Evolutionary conservation across 2,329 filamentous ascomycete species (phyloP).

Genomic region (Talaromyces verruculosus): DNA sequence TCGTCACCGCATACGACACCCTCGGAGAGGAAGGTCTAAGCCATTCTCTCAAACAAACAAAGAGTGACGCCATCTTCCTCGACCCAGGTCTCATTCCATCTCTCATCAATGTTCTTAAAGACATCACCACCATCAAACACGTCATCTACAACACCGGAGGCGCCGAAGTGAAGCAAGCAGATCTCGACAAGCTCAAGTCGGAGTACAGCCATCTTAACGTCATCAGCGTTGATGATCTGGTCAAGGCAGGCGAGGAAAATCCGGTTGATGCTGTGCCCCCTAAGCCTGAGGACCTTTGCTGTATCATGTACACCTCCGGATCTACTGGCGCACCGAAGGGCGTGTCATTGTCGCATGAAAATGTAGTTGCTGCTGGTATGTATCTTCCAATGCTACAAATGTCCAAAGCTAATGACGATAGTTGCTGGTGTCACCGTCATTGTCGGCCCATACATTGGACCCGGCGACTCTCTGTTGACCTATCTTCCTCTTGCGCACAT

Average conservation of each 20-base stretch:
- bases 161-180: slow-evolving; percentile 52
- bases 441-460: slow-evolving; percentile 74
- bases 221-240: slow-evolving; percentile 57
- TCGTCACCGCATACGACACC: slow-evolving; percentile 94
- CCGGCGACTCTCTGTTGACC: slow-evolving; percentile 76
- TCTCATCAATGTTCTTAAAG: slow-evolving; percentile 56
- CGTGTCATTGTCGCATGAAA: slow-evolving; percentile 76
- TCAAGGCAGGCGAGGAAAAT: slow-evolving; percentile 61
- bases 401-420: slow-evolving; percentile 33
- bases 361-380: slow-evolving; percentile 74
- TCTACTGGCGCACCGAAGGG: slow-evolving; percentile 89
- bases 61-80: slow-evolving; percentile 78
- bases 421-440: slow-evolving; percentile 78
- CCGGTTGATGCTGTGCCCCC: slow-evolving; percentile 70
- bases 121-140: slow-evolving; percentile 56
- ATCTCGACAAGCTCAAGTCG: slow-evolving; percentile 55
- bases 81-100: slow-evolving; percentile 74
- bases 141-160: slow-evolving; percentile 59
- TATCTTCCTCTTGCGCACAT: slow-evolving; percentile 96
- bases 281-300: slow-evolving; percentile 73
- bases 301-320: slow-evolving; percentile 80
- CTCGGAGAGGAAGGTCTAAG: slow-evolving; percentile 80
- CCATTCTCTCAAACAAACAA: slow-evolving; percentile 81
- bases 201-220: slow-evolving; percentile 56
- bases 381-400: slow-evolving; percentile 23